Evolutionary conservation across 2,329 filamentous ascomycete genomes (phyloP), one percentile per base, ranked within the genome.

Genomic region (Fusarium liriodendri): DNA sequence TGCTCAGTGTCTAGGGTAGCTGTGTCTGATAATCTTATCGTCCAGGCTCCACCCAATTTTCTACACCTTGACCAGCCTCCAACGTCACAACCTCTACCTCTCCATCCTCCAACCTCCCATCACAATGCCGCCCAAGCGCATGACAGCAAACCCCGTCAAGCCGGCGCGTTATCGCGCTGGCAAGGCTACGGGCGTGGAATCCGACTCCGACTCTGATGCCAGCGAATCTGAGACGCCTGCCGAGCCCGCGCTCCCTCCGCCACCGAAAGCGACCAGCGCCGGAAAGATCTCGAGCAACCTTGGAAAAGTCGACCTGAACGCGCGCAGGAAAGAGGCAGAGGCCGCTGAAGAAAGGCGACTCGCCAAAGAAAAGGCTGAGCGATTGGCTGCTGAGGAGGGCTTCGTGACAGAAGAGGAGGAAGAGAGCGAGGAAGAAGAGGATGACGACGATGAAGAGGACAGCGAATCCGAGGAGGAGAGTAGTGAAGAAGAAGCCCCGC

Each of bases 61-160:
- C 62, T 32, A 54, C 32, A 65, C 64, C 45, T 35, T 35, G 60
- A 60, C 47, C 59, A 69, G 57, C 55, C 52, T 71, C 58, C 58
- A 77, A 75, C 76, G 72, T 78, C 76, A 77, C 72, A 55, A 45
- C 35, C 60, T 73, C 33, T 16, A 38, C 37, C 52, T 73, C 50
- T 52, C 61, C 60, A 63, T 57, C 22, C 42, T 27, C 60, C 62
- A 59, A 62, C 27, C 32, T 66, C 57, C 50, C 32, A 52, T 52
- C 75, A 79, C 62, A 67, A 90, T 89, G 88, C 92, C 93, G 71
- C 90, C 92, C 14, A 95, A 94, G 82, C 93, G 94, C 79, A 98
- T 98, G 94, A 98, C 96, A 72, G 95, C 95, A 72, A 98, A 98
- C 80, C 95, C 94, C 5, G 85, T 92, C 67, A 92, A 91, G 81